Evolutionary conservation across 2,329 filamentous ascomycete species (phyloP).

Genomic region (Aureobasidium musti): DNA sequence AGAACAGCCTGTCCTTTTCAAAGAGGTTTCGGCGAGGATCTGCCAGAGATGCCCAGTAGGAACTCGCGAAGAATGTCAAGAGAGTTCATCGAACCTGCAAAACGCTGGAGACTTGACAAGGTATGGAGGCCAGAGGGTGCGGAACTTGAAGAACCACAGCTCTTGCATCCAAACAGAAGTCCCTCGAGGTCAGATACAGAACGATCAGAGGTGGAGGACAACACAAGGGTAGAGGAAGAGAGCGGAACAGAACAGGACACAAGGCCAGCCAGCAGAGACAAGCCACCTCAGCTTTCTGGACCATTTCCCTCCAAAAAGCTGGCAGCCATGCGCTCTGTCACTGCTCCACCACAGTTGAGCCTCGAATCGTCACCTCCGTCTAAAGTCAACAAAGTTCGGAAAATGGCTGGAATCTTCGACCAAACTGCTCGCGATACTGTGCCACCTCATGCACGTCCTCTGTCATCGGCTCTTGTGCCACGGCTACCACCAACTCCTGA

Average conservation of each 20-base stretch:
- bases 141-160: constrained; percentile 29
- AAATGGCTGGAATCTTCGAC: constrained; percentile 25
- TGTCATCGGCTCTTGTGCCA: neutral
- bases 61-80: constrained; percentile 65
- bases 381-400: constrained; percentile 31
- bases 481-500: constrained; percentile 23
- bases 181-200: constrained; percentile 9
- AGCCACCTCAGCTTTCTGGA: constrained; percentile 12
- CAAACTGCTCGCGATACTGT: neutral
- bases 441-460: neutral
- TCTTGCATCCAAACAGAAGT: neutral
- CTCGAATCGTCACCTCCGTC: constrained; percentile 49
- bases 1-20: constrained; percentile 85
- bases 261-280: constrained; percentile 7
- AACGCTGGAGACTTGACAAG: constrained; percentile 53
- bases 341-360: constrained; percentile 47
- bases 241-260: constrained; percentile 10
- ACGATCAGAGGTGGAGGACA: constrained; percentile 6
- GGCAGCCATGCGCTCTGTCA: constrained; percentile 38
- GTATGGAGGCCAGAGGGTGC: constrained; percentile 52
- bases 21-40: constrained; percentile 70
- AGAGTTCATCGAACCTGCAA: constrained; percentile 61
- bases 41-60: constrained; percentile 70
- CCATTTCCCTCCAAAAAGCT: constrained; percentile 5
- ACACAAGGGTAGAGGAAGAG: constrained; percentile 5